Evolutionary conservation across 2,329 filamentous ascomycete genomes (phyloP), one percentile per base, ranked within the genome.

Genomic region (Fonsecaea monophora): DNA sequence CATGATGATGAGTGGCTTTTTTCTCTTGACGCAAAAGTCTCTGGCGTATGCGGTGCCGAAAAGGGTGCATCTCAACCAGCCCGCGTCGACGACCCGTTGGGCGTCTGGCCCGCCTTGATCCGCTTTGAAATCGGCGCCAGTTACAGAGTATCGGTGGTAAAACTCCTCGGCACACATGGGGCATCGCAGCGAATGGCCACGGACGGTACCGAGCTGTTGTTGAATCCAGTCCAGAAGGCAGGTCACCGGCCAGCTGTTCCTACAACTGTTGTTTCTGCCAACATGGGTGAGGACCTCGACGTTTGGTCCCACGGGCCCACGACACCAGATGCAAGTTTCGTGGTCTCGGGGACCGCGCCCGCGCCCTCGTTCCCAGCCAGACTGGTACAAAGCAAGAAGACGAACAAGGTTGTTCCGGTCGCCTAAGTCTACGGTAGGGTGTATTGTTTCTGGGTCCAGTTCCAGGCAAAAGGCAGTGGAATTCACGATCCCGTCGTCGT

Each of bases 281-380:
- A 53, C 58, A 57, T 70, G 68, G 50, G 66, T 60, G 35, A 70
- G 54, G n/a, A 66, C 65, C 9, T 70, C 38, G 12, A 59, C 54
- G 34, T 56, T 53, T 13, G 64, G 53, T 8, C 25, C 60, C 53
- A 70, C 40, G 12, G 57, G n/a, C 21, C 62, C 65, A n/a, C 63
- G 63, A 38, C 68, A 70, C 62, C 62, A 68, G 18, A 68, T 55
- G 32, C 68, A 70, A 18, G 30, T 34, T 7, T 53, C 53, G 25
- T 66, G 55, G 3, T 66, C 25, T 8, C 68, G 65, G n/a, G 68
- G 68, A 32, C 68, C 68, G 9, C 58, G 59, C 15, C 68, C 68
- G 35, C 37, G 62, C 21, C 50, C 53, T 2, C 66, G n/a, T 2
- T 18, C 57, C 68, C 68, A 70, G 21, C 60, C 63, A 21, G 18